These are phyloP conservation scores for Canavalia ensiformis DNA, from an alignment of 306 rosid species.

Conservation along the genomic window DNA sequence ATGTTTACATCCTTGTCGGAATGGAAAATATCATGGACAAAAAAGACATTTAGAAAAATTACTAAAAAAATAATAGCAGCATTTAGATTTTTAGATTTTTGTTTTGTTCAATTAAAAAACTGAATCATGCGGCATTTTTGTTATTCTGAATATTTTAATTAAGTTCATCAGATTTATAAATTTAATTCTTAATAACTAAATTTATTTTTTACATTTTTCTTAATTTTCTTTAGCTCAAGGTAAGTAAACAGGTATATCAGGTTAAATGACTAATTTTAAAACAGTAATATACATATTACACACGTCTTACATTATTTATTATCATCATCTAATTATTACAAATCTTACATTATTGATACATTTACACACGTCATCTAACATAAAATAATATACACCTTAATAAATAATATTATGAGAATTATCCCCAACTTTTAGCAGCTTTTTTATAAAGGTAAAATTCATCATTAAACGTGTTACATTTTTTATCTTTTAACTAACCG, in stretches of 20 bases:
- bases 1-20: not conserved
- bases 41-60: not conserved
- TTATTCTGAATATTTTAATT: not conserved
- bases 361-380: no score
- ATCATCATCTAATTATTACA: no score
- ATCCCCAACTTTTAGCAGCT: no score
- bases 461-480: no score
- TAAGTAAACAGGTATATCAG: not conserved
- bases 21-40: not conserved
- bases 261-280: not conserved
- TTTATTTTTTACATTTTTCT: not conserved
- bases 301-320: no score
- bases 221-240: not conserved
- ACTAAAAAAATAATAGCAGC: not conserved
- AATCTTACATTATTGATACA: no score
- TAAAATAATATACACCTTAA: no score
- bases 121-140: not conserved
- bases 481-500: no score
- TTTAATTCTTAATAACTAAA: not conserved
- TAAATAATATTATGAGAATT: no score
- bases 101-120: not conserved
- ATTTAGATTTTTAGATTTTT: not conserved
- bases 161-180: not conserved
- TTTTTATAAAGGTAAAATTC: no score
- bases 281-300: not conserved